Evolutionary conservation across 208 protist species (phyloP).

Genomic region (Crithidia mellificae): DNA sequence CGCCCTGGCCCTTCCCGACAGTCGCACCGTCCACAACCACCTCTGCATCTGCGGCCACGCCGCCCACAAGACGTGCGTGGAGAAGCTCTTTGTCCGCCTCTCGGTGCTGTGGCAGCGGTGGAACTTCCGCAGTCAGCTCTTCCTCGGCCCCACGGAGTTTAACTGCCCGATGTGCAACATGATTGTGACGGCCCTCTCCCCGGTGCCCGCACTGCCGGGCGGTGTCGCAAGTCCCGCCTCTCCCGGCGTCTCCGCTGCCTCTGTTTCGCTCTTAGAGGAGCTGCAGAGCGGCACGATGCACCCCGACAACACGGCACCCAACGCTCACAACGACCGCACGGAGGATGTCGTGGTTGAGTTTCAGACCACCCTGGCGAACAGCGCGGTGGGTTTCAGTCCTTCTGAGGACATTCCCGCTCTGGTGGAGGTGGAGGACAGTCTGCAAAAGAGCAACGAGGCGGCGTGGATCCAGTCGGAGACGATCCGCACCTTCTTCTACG

Average conservation of each 20-base stretch:
- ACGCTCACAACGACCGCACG: slow-evolving; percentile 1
- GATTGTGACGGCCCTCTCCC: slow-evolving; percentile 59
- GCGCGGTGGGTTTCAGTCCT: slow-evolving; percentile 45
- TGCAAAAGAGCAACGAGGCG: slow-evolving; percentile 39
- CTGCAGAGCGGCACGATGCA: slow-evolving; percentile 30
- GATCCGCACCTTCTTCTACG: slow-evolving; percentile 48
- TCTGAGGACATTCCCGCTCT: slow-evolving; percentile 29
- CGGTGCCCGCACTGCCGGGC: slow-evolving; percentile 45
- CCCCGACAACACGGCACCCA: background rate
- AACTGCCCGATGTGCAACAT: slow-evolving; percentile 74
- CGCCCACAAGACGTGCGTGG: slow-evolving; percentile 63
- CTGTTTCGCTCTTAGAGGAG: slow-evolving; percentile 42
- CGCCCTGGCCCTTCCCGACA: slow-evolving; percentile 26
- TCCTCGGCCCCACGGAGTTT: slow-evolving; percentile 54
- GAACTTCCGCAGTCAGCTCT: slow-evolving; percentile 43
- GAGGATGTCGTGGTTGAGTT: slow-evolving; percentile 30
- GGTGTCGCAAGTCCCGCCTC: background rate
- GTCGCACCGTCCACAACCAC: slow-evolving; percentile 47
- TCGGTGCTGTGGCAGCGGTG: slow-evolving; percentile 37
- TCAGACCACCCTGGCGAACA: slow-evolving; percentile 44
- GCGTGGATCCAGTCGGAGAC: slow-evolving; percentile 63
- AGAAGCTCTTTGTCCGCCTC: slow-evolving; percentile 54
- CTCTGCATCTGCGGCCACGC: slow-evolving; percentile 68
- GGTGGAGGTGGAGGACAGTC: slow-evolving; percentile 35
- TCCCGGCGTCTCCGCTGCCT: background rate